Evolutionary conservation across 139 green algal genomes (phyloP).

Genomic region (Axilococcus clingmanii): DNA sequence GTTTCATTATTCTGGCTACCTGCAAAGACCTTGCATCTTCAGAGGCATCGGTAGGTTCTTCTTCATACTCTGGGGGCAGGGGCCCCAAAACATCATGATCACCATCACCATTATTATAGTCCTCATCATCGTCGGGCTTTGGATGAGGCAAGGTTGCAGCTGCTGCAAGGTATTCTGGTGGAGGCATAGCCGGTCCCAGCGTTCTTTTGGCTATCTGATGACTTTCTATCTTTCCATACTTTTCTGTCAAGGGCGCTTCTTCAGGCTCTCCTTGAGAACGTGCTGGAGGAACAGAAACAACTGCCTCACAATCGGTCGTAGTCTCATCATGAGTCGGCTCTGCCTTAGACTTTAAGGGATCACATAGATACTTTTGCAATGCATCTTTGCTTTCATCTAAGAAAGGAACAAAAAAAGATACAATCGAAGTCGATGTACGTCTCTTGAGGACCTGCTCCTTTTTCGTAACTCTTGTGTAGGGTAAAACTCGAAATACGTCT

Average conservation of each 20-base stretch:
- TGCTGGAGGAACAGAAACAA: not conserved
- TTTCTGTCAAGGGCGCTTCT: not conserved
- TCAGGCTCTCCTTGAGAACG: not conserved
- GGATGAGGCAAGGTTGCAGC: slow-evolving; percentile 24
- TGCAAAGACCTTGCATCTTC: slow-evolving; percentile 31
- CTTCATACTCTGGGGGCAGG: slow-evolving; percentile 49
- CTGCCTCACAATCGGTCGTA: not conserved
- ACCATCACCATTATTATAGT: slow-evolving; percentile 17
- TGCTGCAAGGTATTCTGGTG: slow-evolving; percentile 39
- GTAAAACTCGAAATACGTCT: slow-evolving; percentile 27
- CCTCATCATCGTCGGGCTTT: slow-evolving; percentile 5
- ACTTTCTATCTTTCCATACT: not conserved
- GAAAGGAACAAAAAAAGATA: not conserved
- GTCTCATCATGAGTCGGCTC: not conserved
- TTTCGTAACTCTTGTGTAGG: not conserved
- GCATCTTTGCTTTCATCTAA: not conserved
- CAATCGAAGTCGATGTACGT: not conserved
- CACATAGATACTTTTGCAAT: no score
- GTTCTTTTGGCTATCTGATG: no score
- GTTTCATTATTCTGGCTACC: slow-evolving; percentile 43
- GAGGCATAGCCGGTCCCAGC: slow-evolving; percentile 44
- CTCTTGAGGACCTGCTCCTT: not conserved
- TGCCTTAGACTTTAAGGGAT: no score
- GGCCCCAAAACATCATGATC: slow-evolving; percentile 49
- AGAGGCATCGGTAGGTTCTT: slow-evolving; percentile 40